Percentiles rank a stretch among this genome's conserved stretches.
These are phyloP conservation scores for Entomortierella chlamydospora DNA, from an alignment of 192 early-diverging fungal species.

Conservation along the genomic window DNA sequence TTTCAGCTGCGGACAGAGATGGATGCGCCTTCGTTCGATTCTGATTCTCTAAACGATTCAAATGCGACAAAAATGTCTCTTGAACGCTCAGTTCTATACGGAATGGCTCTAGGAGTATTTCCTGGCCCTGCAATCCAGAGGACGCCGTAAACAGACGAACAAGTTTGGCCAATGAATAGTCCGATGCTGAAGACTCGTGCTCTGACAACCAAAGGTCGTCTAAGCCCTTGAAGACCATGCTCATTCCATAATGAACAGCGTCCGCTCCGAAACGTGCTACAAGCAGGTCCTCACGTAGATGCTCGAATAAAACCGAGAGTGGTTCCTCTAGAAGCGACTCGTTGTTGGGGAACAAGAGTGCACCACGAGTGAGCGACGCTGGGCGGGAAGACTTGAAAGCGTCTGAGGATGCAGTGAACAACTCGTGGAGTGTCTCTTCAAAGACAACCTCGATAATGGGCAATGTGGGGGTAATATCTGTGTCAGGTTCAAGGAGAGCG, in stretches of 20 bases:
- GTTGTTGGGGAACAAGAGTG: slow-evolving; percentile 2
- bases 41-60: slow-evolving; percentile 1
- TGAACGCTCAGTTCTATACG: slow-evolving; percentile 14
- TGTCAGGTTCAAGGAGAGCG: neutral
- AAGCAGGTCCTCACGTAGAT: slow-evolving; percentile 3
- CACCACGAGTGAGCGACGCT: neutral
- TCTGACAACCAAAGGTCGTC: slow-evolving; percentile 13
- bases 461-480: slow-evolving; percentile 7
- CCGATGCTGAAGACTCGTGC: slow-evolving; percentile 14
- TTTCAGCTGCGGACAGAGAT: neutral
- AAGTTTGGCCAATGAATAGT: slow-evolving; percentile 5
- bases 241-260: slow-evolving; percentile 12
- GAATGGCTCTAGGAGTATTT: slow-evolving; percentile 18
- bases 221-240: slow-evolving; percentile 5
- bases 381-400: slow-evolving; percentile 7
- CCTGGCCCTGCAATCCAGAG: neutral
- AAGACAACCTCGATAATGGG: slow-evolving; percentile 9
- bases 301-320: slow-evolving; percentile 9
- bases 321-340: slow-evolving; percentile 9
- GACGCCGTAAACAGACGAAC: neutral
- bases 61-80: slow-evolving; percentile 16
- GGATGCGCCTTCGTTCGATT: neutral
- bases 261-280: slow-evolving; percentile 1
- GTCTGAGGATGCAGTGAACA: slow-evolving; percentile 13
- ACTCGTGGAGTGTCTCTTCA: slow-evolving; percentile 10